These are phyloP conservation scores for Pythium aquatile DNA, from an alignment of 352 stramenopile species.

Conservation along the genomic window DNA sequence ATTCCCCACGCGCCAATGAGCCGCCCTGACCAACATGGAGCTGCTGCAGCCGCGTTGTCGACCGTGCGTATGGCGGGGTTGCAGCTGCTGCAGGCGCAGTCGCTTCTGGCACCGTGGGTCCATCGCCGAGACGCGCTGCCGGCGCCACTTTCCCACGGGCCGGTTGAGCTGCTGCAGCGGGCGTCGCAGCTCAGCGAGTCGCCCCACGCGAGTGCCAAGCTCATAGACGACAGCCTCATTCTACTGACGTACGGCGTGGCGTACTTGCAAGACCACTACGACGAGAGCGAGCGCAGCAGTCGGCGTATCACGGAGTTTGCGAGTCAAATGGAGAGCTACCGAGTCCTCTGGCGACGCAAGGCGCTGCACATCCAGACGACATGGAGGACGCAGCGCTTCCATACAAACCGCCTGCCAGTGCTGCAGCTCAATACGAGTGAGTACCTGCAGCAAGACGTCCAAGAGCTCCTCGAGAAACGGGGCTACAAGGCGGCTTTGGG, in stretches of 20 bases:
- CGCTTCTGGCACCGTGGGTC: constrained; percentile 26
- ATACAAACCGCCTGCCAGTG: constrained; percentile 38
- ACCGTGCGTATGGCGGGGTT: constrained; percentile 5
- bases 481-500: constrained; percentile 16
- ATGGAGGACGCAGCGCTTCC: constrained; percentile 49
- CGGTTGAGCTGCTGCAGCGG: constrained; percentile 19
- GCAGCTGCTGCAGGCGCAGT: constrained; percentile 31
- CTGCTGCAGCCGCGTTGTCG: neutral
- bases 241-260: constrained; percentile 43
- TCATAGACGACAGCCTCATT: constrained; percentile 49
- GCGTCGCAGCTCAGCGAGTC: constrained; percentile 15
- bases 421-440: constrained; percentile 38
- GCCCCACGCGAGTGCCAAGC: constrained; percentile 16
- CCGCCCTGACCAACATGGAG: neutral
- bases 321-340: constrained; percentile 21
- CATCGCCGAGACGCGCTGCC: constrained; percentile 29
- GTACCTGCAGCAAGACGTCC: constrained; percentile 41
- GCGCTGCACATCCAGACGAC: constrained; percentile 26
- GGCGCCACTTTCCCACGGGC: constrained; percentile 25
- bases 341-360: constrained; percentile 1
- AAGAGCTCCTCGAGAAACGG: constrained; percentile 26
- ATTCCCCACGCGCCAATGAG: neutral
- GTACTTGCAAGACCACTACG: constrained; percentile 33
- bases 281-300: neutral
- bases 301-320: constrained; percentile 8